These are phyloP conservation scores for Plenodomus lindquistii DNA, from an alignment of 2,329 filamentous ascomycete species.

Conservation along the genomic window DNA sequence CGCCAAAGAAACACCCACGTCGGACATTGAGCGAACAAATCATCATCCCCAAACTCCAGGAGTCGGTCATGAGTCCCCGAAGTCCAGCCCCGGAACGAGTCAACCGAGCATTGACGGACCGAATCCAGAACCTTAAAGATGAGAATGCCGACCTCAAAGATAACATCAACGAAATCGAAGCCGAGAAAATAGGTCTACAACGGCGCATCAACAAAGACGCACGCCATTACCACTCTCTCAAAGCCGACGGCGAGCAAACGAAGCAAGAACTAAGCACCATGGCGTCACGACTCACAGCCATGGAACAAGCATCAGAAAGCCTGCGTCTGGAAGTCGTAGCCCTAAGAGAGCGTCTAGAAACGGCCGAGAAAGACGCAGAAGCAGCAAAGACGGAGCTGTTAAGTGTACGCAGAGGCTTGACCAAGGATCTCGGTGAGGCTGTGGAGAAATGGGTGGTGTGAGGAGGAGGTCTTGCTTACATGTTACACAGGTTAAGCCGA, in stretches of 20 bases:
- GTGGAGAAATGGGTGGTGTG: conserved; percentile 12
- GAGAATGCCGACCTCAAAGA: conserved; percentile 19
- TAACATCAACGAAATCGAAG: conserved; percentile 7
- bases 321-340: conserved; percentile 4
- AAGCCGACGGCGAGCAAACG: conserved; percentile 10
- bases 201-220: conserved; percentile 12
- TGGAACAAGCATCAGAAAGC: conserved; percentile 5
- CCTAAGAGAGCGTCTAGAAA: conserved; percentile 7
- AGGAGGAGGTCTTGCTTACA: not conserved
- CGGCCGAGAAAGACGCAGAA: conserved; percentile 10
- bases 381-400: conserved; percentile 9
- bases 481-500: not conserved
- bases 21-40: conserved; percentile 26
- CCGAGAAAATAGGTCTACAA: conserved; percentile 10
- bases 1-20: conserved; percentile 23
- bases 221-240: conserved; percentile 5
- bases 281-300: conserved; percentile 1
- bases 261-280: conserved; percentile 5
- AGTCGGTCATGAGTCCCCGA: conserved; percentile 15
- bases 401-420: conserved; percentile 5
- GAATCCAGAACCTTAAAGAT: conserved; percentile 23
- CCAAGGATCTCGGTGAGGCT: conserved; percentile 10
- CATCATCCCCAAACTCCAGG: conserved; percentile 15
- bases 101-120: conserved; percentile 19
- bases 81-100: conserved; percentile 25